Base-by-base conservation (phyloP, 345 rosid genomes). In the Luvunga scandens region DNA sequence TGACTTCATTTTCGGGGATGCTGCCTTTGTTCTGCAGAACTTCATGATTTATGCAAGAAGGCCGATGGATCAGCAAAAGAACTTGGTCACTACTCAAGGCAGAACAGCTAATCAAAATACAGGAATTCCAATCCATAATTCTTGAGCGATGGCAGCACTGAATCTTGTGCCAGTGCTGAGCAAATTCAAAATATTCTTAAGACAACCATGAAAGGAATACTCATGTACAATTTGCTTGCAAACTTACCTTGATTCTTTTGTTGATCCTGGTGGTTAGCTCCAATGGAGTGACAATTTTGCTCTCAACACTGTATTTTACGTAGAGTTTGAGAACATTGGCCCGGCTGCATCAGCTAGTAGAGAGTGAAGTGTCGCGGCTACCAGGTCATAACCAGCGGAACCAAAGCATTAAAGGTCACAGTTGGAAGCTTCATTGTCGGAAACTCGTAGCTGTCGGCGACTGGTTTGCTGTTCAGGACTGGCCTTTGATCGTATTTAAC, bases 1-100 rank as follows among this genome's bases (percentile, higher is more conserved):
- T 0, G 98, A 95, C 77, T 95, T 95, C 89, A 95, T 95, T 2
- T 95, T 95, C 2, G 95, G 97, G 1, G 91, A 95, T 16, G 98
- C 98, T 0, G 97, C 98, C 0, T 94, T 78, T 0, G 96, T 92
- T 1, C 77, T 95, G 45, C 98, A 95, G 39, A 90, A 88, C 84
- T 93, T 97, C 83, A 85, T 86, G 84, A 93, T 93, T 64, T 90
- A 88, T 62, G 94, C 86, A 0, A 83, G 96, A 16, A 83, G 88
- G 30, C 97, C 98, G 0, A 87, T 92, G 85, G 84, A 67, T 34
- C 80, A 87, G 53, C 97, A 95, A 64, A 87, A 83, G 78, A 95
- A 83, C 70, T 72, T 55, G 0, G 76, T 93, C n/a, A 93, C 99
- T 3, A 97, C 99, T 2, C 97, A 90, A 83, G 96, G 92, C 24